Evolutionary conservation across 2,329 filamentous ascomycete species (phyloP).

Genomic region (Aureobasidium sp.): DNA sequence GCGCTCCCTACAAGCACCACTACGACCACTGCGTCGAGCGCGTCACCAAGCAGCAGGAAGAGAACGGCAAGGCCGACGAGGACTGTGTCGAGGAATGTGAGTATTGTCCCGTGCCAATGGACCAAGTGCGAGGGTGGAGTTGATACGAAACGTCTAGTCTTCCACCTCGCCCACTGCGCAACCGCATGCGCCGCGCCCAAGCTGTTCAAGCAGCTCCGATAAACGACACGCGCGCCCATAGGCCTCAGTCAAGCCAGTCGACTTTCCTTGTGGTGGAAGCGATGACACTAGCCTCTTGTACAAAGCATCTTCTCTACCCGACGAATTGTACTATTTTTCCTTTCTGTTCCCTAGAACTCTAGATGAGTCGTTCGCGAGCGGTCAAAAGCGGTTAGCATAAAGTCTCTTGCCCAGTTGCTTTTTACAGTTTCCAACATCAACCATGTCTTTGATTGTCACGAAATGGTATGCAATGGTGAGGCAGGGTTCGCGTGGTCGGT

Average conservation of each 20-base stretch:
- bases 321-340: constrained; percentile 14
- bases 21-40: constrained; percentile 97
- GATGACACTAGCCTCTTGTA: constrained; percentile 13
- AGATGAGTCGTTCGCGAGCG: background rate
- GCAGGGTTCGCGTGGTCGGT: background rate
- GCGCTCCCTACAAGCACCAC: constrained; percentile 88
- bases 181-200: constrained; percentile 89
- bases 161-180: constrained; percentile 96
- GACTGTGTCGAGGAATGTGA: constrained; percentile 99
- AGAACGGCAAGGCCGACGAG: constrained; percentile 70
- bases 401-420: constrained; percentile 2
- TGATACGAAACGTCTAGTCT: constrained; percentile 52
- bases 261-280: constrained; percentile 9
- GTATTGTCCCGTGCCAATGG: constrained; percentile 31
- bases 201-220: constrained; percentile 89
- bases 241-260: constrained; percentile 4
- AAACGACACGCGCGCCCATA: constrained; percentile 29
- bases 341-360: background rate
- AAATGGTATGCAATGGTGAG: background rate
- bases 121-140: background rate
- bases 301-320: constrained; percentile 10
- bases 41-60: constrained; percentile 64
- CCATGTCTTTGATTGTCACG: background rate
- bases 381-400: constrained; percentile 10
- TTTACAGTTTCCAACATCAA: background rate